phyloP scores from a whole-genome alignment of 2,329 filamentous ascomycete genomes.

The Echinosphaeria canescens region DNA sequence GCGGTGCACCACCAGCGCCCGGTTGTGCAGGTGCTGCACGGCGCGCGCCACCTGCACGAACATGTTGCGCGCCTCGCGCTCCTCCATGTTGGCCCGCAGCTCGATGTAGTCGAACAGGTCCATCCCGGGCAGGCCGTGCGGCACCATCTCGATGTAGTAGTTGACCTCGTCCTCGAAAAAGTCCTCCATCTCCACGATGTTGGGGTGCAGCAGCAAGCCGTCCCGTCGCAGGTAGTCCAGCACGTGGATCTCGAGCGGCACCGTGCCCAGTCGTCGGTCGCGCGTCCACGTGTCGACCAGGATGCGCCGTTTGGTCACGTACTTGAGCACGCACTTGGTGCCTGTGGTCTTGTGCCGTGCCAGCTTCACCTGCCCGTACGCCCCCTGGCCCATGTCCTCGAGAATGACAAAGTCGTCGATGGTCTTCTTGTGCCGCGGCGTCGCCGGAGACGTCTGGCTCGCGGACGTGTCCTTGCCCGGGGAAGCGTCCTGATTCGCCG shows the following conservation, averaged over 20 bases:
- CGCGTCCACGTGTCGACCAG: conserved; percentile 97
- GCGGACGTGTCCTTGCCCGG: no score
- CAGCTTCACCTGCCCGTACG: conserved; percentile 94
- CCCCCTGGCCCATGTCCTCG: conserved; percentile 96
- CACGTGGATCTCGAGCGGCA: conserved; percentile 92
- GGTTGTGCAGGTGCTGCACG: conserved; percentile 77
- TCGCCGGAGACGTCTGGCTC: conserved; percentile 8
- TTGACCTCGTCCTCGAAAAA: conserved; percentile 70
- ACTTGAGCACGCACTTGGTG: conserved; percentile 87
- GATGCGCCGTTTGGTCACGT: conserved; percentile 91
- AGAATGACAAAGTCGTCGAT: conserved; percentile 84
- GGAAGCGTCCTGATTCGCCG: no score
- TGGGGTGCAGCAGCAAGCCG: conserved; percentile 39
- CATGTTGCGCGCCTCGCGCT: conserved; percentile 81
- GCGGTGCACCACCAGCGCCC: conserved; percentile 79
- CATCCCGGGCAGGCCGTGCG: conserved; percentile 91
- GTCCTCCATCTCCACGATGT: conserved; percentile 52
- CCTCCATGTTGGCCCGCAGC: conserved; percentile 87
- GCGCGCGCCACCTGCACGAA: conserved; percentile 85
- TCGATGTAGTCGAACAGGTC: conserved; percentile 99
- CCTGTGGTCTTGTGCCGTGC: conserved; percentile 63
- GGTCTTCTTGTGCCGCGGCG: conserved; percentile 44
- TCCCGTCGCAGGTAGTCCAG: conserved; percentile 76
- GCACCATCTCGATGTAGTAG: conserved; percentile 98
- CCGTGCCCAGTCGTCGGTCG: conserved; percentile 78